These are phyloP conservation scores for Chrysanthemum makinoi DNA, from an alignment of 129 eudicot genomes.

Conservation along the genomic window DNA sequence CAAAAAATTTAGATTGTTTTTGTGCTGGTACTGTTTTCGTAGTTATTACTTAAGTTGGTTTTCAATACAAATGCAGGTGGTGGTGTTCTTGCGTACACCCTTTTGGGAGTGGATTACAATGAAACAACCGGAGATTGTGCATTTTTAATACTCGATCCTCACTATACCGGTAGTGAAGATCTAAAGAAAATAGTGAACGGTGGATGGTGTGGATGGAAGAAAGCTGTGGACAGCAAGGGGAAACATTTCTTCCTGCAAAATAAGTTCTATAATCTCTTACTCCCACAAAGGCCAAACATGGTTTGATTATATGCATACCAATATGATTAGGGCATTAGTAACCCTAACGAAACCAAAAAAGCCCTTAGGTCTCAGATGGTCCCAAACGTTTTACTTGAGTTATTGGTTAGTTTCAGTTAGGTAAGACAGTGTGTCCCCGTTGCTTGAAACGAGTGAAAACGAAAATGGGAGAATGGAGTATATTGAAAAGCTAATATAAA, in stretches of 20 bases:
- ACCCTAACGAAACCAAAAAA: slow-evolving; percentile 10
- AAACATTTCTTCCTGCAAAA: slow-evolving; percentile 85
- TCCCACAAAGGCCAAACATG: slow-evolving; percentile 95
- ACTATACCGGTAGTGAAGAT: slow-evolving; percentile 86
- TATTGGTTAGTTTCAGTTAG: neutral
- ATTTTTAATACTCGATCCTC: slow-evolving; percentile 93
- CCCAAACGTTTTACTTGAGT: slow-evolving; percentile 1
- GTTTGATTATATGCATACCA: slow-evolving; percentile 38
- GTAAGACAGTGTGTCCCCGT: neutral
- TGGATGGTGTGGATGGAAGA: slow-evolving; percentile 99
- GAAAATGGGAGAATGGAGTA: neutral
- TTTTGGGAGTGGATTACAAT: slow-evolving; percentile 88
- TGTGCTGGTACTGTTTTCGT: no score
- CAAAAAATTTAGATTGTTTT: no score
- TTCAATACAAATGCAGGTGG: slow-evolving; percentile 59
- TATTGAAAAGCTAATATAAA: slow-evolving; percentile 1
- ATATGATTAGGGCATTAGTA: slow-evolving; percentile 7
- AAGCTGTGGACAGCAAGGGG: slow-evolving; percentile 87
- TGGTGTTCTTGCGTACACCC: slow-evolving; percentile 98
- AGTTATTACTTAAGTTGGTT: neutral
- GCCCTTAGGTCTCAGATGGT: neutral
- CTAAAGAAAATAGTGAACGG: slow-evolving; percentile 82
- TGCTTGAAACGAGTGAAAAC: neutral
- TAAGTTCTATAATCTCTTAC: slow-evolving; percentile 86
- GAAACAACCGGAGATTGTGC: slow-evolving; percentile 93